Percentiles rank a stretch among this genome's conserved stretches.
These are phyloP conservation scores for Calonectria honghensis DNA, from an alignment of 2,329 filamentous ascomycete genomes.

Conservation along the genomic window DNA sequence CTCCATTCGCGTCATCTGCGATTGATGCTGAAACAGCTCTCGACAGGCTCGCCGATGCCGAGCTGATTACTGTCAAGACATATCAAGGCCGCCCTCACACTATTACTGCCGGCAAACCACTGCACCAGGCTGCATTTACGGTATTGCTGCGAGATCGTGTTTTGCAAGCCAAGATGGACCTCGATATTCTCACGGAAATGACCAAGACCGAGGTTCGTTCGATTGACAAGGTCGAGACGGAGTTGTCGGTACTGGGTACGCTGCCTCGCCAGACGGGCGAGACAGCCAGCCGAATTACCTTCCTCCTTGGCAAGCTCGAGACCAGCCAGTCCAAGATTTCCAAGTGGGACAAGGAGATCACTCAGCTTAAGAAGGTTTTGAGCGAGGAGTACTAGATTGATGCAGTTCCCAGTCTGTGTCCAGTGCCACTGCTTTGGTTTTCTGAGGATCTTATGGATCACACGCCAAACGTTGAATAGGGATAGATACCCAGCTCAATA, in stretches of 20 bases:
- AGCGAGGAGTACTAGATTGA: conserved; percentile 64
- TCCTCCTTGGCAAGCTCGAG: conserved; percentile 83
- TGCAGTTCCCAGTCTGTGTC: conserved; percentile 7
- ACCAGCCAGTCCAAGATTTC: conserved; percentile 85
- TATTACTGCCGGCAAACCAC: conserved; percentile 88
- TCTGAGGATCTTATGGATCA: neutral
- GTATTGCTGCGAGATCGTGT: conserved; percentile 82
- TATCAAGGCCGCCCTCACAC: conserved; percentile 84
- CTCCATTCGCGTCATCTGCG: conserved; percentile 78
- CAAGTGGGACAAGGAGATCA: conserved; percentile 83
- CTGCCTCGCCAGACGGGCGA: conserved; percentile 83
- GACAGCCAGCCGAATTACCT: conserved; percentile 79
- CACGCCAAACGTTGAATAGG: too few relatives aligned
- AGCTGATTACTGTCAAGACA: conserved; percentile 86
- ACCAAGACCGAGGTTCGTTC: conserved; percentile 82
- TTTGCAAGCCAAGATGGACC: conserved; percentile 82
- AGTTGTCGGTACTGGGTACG: conserved; percentile 82
- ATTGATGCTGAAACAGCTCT: conserved; percentile 83
- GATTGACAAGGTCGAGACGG: conserved; percentile 87
- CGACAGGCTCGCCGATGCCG: conserved; percentile 87
- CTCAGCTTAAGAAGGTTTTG: conserved; percentile 79
- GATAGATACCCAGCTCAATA: neutral
- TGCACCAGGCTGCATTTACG: conserved; percentile 89
- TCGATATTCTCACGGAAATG: conserved; percentile 81
- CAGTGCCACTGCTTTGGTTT: neutral